Conservation (phyloP, 768 basidiomycete genomes). For the Hypholoma sublateritium region DNA sequence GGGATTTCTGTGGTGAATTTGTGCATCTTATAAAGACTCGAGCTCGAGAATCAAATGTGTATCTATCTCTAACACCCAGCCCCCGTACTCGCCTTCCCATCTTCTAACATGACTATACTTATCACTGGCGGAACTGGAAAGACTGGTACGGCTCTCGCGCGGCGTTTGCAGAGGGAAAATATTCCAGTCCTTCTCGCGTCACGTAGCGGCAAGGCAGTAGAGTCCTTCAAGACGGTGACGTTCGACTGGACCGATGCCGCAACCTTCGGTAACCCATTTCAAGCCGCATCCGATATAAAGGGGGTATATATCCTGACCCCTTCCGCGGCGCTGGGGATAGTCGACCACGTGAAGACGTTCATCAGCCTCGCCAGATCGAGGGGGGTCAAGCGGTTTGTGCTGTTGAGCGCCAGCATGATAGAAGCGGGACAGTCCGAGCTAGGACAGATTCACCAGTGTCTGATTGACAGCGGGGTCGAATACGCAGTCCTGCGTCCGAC, state of each 20-base stretch:
- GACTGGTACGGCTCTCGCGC: constrained; percentile 23
- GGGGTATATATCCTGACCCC: constrained; percentile 34
- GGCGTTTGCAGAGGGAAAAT: constrained; percentile 18
- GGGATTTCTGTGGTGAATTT: too few species aligned
- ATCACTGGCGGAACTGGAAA: constrained; percentile 33
- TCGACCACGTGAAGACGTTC: constrained; percentile 25
- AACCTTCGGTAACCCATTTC: constrained; percentile 33
- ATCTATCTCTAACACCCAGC: too few species aligned
- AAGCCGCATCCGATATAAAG: constrained; percentile 22
- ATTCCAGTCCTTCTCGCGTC: constrained; percentile 24
- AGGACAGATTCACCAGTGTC: constrained; percentile 23
- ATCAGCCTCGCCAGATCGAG: constrained; percentile 25
- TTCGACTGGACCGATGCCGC: constrained; percentile 33
- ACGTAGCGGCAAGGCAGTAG: constrained; percentile 22
- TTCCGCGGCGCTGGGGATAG: constrained; percentile 6
- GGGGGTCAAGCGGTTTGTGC: constrained; percentile 27
- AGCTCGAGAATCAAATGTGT: too few species aligned
- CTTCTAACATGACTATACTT: constrained; percentile 28
- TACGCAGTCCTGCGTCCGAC: constrained; percentile 23
- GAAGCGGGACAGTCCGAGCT: constrained; percentile 8
- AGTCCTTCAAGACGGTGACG: constrained; percentile 23
- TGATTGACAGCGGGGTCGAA: constrained; percentile 18
- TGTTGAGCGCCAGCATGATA: constrained; percentile 22
- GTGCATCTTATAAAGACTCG: too few species aligned
- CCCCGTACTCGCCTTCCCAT: too few species aligned